Conservation (phyloP, 2,329 filamentous ascomycete genomes). For the Alternaria novae-zelandiae region DNA sequence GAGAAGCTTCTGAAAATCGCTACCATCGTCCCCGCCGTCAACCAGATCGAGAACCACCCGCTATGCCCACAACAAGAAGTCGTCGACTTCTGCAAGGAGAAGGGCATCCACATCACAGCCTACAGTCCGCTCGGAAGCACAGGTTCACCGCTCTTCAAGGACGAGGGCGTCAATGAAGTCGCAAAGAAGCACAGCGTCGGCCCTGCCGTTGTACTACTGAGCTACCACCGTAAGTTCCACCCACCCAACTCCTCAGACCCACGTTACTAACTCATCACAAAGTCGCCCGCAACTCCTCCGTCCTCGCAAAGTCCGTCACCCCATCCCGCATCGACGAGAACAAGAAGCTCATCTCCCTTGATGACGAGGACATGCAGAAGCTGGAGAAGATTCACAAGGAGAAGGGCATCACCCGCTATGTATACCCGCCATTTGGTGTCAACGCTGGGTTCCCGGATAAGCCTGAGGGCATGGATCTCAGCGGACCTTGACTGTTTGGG, state of each 20-base stretch:
- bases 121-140: constrained; percentile 64
- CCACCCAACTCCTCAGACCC: neutral
- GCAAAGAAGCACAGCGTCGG: constrained; percentile 58
- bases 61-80: constrained; percentile 74
- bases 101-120: constrained; percentile 74
- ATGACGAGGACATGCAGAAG: constrained; percentile 66
- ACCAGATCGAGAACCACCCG: constrained; percentile 79
- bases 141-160: constrained; percentile 56
- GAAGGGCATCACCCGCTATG: constrained; percentile 55
- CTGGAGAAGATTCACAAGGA: constrained; percentile 55
- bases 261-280: constrained; percentile 38
- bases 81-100: constrained; percentile 69
- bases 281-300: constrained; percentile 71
- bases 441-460: constrained; percentile 59
- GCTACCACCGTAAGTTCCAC: constrained; percentile 69
- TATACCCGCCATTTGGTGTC: constrained; percentile 59
- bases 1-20: constrained; percentile 62
- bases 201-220: constrained; percentile 67
- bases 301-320: constrained; percentile 76
- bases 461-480: constrained; percentile 46
- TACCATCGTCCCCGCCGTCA: constrained; percentile 70
- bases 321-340: constrained; percentile 73
- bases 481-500: constrained; percentile 31
- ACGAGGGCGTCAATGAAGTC: constrained; percentile 55
- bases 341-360: constrained; percentile 69